Base-by-base conservation (phyloP, 2,329 filamentous ascomycete species). In the Venturia effusa region DNA sequence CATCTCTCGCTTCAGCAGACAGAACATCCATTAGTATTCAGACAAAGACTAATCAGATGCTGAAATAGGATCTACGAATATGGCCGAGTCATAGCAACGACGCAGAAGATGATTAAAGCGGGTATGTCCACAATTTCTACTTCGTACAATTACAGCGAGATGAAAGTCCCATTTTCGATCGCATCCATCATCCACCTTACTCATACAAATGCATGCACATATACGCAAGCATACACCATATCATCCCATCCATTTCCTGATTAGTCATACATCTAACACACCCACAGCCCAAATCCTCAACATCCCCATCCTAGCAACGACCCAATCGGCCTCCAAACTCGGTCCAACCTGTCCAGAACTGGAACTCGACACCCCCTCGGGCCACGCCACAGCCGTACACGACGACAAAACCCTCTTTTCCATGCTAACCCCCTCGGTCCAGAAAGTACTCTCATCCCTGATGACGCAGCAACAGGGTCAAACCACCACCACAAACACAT, bases 381-480 rank as follows among this genome's bases (percentile, higher is more conserved):
- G 87, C 63, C 70, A 80, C 64, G 71, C 76, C 45, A 83, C 84
- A 1, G 72, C 80, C 57, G 79, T 80, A 39, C 81, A 89, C 70
- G 78, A 84, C 69, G 93, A 97, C 81, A 97, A 97, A 79, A 93
- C 90, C 5, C 82, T 84, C 61, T 97, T 97, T 80, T 90, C 86
- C 72, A 97, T 97, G 92, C 82, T 85, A 73, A 85, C 88, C 1
- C 88, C 90, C 0, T 80, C 87, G 45, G 78, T 96, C 54, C 77
- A 80, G 32, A 69, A 76, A 4, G 75, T 73, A 15, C 74, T 80
- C 63, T 72, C 69, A 34, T 66, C 65, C 60, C 68, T 48, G 4
- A 67, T 76, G 4, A 67, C 76, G 5, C 63, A 67, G n/a, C 70
- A 75, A 66, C n/a, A n/a, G 10, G 51, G 51, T 8, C 51, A 57